These are phyloP conservation scores for Chlorophyllum brunneum DNA, from an alignment of 768 basidiomycete genomes.

Conservation along the genomic window DNA sequence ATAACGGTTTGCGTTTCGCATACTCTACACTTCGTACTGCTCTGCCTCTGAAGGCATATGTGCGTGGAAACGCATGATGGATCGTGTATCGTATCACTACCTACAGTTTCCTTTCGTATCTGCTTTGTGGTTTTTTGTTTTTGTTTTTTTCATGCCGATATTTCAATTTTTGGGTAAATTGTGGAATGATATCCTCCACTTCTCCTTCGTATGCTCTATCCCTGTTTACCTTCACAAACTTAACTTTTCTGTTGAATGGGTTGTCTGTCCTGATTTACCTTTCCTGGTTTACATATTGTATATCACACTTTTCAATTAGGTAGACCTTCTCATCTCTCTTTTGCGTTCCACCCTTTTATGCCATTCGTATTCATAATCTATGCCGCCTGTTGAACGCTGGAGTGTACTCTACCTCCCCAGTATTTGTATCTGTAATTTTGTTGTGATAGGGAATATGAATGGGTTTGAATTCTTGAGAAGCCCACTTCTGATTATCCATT, in stretches of 20 bases:
- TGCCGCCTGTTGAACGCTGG: background rate
- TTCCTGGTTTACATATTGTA: too few relatives aligned
- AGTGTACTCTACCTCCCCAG: conserved; percentile 2
- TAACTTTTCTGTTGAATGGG: too few relatives aligned
- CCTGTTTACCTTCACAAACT: too few relatives aligned
- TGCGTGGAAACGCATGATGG: conserved; percentile 30
- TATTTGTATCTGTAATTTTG: conserved; percentile 1
- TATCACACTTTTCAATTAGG: too few relatives aligned
- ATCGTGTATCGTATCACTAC: conserved; percentile 6
- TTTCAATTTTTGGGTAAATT: too few relatives aligned
- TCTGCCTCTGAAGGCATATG: conserved; percentile 39
- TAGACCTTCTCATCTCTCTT: too few relatives aligned
- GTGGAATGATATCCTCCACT: too few relatives aligned
- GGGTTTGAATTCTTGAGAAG: background rate
- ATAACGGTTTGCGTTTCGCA: conserved; percentile 49
- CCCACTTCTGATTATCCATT: too few relatives aligned
- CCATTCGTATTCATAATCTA: background rate
- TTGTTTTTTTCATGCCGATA: too few relatives aligned
- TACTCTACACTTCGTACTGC: conserved; percentile 46
- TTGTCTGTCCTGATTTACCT: too few relatives aligned
- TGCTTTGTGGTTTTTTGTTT: conserved; percentile 6
- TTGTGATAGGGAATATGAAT: background rate
- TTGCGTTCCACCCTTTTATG: background rate
- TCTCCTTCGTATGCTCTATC: too few relatives aligned
- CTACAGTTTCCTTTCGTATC: conserved; percentile 11